phyloP scores from a whole-genome alignment of 371 early-diverging fungal species.

The Umbelopsis sp. region DNA sequence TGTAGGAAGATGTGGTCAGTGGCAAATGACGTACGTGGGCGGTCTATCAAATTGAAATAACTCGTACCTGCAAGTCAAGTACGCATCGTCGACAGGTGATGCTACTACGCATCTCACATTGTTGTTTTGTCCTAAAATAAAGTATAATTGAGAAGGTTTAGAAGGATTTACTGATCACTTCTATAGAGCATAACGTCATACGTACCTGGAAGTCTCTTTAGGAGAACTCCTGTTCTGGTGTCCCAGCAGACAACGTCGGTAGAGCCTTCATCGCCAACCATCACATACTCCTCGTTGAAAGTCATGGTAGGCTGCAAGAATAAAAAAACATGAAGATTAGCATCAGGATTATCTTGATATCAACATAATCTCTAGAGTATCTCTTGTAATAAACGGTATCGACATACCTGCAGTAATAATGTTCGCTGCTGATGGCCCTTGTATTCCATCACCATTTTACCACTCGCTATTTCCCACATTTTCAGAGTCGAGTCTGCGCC shows the following conservation, averaged over 20 bases:
- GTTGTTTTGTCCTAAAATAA: constrained; percentile 42
- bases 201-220: constrained; percentile 47
- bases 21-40: neutral
- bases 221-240: constrained; percentile 58
- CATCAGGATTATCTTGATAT: too few relatives aligned
- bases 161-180: neutral
- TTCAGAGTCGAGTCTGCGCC: constrained; percentile 78
- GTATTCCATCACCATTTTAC: constrained; percentile 67
- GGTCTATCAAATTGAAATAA: neutral
- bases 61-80: constrained; percentile 54
- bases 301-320: constrained; percentile 60
- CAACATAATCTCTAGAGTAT: too few relatives aligned
- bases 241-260: constrained; percentile 70
- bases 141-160: neutral
- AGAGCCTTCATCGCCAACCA: constrained; percentile 75
- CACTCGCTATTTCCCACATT: constrained; percentile 85
- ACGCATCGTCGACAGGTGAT: constrained; percentile 50
- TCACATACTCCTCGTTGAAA: constrained; percentile 78
- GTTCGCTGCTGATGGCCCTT: constrained; percentile 67
- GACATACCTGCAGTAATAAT: constrained; percentile 44
- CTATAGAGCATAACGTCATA: neutral
- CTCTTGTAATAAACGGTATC: too few relatives aligned
- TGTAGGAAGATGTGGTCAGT: constrained; percentile 19
- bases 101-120: constrained; percentile 48
- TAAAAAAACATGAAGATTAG: neutral